phyloP scores from a whole-genome alignment of 768 basidiomycete genomes.

The Amanita thiersii region DNA sequence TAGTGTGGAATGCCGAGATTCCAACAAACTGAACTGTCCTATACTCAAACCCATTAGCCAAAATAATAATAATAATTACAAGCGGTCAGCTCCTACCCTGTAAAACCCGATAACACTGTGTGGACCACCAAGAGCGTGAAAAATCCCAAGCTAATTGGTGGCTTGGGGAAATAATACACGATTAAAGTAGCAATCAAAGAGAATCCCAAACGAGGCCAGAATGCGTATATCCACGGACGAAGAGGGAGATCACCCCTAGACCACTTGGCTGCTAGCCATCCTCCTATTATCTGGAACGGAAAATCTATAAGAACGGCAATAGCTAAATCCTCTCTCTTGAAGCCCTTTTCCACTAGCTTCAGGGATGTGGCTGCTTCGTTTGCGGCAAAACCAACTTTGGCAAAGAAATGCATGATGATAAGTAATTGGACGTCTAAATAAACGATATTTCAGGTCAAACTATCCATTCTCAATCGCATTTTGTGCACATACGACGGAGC shows the following conservation, averaged over 20 bases:
- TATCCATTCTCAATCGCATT: not conserved
- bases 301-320: constrained; percentile 94
- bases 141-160: constrained; percentile 66
- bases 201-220: constrained; percentile 80
- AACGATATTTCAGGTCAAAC: constrained; percentile 3
- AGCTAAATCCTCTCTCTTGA: constrained; percentile 94
- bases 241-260: constrained; percentile 72
- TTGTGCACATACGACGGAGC: constrained; percentile 66
- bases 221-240: constrained; percentile 85
- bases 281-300: constrained; percentile 92
- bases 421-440: constrained; percentile 81
- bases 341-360: constrained; percentile 95
- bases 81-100: constrained; percentile 63
- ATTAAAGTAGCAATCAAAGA: constrained; percentile 65
- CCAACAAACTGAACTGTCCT: constrained; percentile 99
- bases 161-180: constrained; percentile 78
- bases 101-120: constrained; percentile 78
- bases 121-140: constrained; percentile 75
- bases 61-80: too few species aligned
- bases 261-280: constrained; percentile 93
- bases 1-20: constrained; percentile 97
- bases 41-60: too few species aligned
- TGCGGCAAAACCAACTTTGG: constrained; percentile 91
- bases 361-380: constrained; percentile 87
- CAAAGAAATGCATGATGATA: constrained; percentile 78